Evolutionary conservation across 768 basidiomycete species (phyloP).

Genomic region (Auricularia cornea): DNA sequence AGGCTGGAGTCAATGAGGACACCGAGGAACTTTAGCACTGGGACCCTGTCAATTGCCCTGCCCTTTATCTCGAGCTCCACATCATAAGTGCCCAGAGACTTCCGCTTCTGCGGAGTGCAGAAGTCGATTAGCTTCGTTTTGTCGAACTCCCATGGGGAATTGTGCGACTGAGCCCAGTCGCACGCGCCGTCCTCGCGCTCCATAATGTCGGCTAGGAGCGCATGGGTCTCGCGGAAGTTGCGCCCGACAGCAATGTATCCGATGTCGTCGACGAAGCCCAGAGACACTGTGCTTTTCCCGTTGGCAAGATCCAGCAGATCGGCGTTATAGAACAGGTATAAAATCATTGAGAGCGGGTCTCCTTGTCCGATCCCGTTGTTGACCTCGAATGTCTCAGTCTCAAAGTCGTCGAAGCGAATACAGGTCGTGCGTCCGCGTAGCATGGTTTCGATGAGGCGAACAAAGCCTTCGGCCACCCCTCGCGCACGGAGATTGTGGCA

Average conservation of each 20-base stretch:
- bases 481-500: conserved; percentile 13
- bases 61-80: conserved; percentile 26
- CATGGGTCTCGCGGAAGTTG: conserved; percentile 15
- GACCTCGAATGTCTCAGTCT: conserved; percentile 5
- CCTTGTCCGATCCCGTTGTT: conserved; percentile 17
- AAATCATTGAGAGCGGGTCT: conserved; percentile 16
- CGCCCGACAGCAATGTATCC: conserved; percentile 19
- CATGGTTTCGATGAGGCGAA: conserved; percentile 14
- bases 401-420: conserved; percentile 18
- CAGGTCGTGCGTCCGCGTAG: conserved; percentile 4
- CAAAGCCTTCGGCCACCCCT: conserved; percentile 23
- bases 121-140: conserved; percentile 25
- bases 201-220: conserved; percentile 20
- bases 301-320: conserved; percentile 11
- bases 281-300: conserved; percentile 11
- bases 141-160: conserved; percentile 23
- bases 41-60: conserved; percentile 3
- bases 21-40: conserved; percentile 7
- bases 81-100: background rate
- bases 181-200: conserved; percentile 13
- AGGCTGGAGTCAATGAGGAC: conserved; percentile 10
- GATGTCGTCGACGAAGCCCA: too few relatives aligned
- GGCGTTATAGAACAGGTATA: conserved; percentile 17
- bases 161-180: conserved; percentile 21
- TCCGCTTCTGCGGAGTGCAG: background rate